phyloP scores from a whole-genome alignment of 176 grass and related monocot species.

The Carex myosuroides region DNA sequence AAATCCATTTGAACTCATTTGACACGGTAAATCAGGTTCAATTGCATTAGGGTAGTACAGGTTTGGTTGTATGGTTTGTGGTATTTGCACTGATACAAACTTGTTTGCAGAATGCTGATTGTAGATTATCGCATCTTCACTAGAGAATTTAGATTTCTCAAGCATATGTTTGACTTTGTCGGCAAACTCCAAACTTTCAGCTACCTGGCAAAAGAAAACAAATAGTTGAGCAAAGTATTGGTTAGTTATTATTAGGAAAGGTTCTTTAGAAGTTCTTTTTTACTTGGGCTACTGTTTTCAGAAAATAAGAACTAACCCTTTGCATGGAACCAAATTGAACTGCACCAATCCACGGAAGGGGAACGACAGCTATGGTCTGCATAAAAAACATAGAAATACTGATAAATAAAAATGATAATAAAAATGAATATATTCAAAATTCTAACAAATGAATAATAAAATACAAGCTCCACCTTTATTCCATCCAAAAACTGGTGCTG shows the following conservation, averaged over 20 bases:
- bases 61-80: not conserved
- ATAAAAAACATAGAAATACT: conserved; percentile 26
- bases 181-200: conserved; percentile 63
- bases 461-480: conserved; percentile 53
- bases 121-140: conserved; percentile 9
- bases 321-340: conserved; percentile 70
- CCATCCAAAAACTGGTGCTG: conserved; percentile 75
- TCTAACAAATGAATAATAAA: conserved; percentile 13
- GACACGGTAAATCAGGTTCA: not conserved
- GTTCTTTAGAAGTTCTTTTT: conserved; percentile 13
- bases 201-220: conserved; percentile 41
- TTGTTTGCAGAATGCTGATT: conserved; percentile 12
- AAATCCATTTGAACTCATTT: not conserved
- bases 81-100: not conserved
- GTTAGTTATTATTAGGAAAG: not conserved
- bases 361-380: conserved; percentile 74
- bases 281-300: conserved; percentile 6
- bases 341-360: conserved; percentile 54
- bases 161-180: conserved; percentile 49
- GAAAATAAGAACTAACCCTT: conserved; percentile 50
- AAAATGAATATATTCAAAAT: conserved; percentile 2
- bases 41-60: not conserved
- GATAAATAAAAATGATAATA: conserved; percentile 18
- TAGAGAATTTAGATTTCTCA: conserved; percentile 17
- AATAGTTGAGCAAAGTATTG: not conserved